Evolutionary conservation across 208 protist genomes (phyloP), one percentile per base, ranked within the genome.

Genomic region (Tritrichomonas musculus): DNA sequence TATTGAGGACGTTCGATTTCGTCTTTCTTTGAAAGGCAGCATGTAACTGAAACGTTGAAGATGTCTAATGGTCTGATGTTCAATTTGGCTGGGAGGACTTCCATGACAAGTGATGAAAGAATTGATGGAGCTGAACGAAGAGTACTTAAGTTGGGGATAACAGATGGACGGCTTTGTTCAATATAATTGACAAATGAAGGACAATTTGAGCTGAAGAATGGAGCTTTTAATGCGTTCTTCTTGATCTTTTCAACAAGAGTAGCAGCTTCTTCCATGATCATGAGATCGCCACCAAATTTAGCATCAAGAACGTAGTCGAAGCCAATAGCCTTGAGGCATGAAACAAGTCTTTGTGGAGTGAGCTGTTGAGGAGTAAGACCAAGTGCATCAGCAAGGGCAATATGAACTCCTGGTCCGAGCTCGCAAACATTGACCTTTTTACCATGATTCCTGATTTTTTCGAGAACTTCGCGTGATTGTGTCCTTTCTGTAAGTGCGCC

Each of bases 301-400:
- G 93, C 93, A 77, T 95, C 95, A 92, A 94, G 94, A 65, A 95
- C 95, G 60, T 94, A 94, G 50, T 95, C 72, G 53, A 95, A 95
- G 5, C 95, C 95, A 30, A 93, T 30, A 27, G 50, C 44, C 44
- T 94, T 94, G 8, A 95, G 92, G 11, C 53, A 82, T 4, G 50
- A 41, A 80, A 95, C 93, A 4, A 94, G 17, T 80, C 93, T 57
- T 3, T 47, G n/a, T 0, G 93, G 93, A 5, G 69, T 60, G 5
- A 93, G n/a, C 11, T 69, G 92, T 49, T 88, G 93, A 11, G 75
- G 55, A 47, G 11, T 11, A 27, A 94, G 30, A 17, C 94, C 93
- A 17, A 95, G 66, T 66, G 66, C 95, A 49, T 95, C 95, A 53
- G 64, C 44, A 60, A 95, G 88, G 30, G 44, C 69, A 27, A 95